These are phyloP conservation scores for Lentinula boryana DNA, from an alignment of 768 basidiomycete genomes.

Conservation along the genomic window DNA sequence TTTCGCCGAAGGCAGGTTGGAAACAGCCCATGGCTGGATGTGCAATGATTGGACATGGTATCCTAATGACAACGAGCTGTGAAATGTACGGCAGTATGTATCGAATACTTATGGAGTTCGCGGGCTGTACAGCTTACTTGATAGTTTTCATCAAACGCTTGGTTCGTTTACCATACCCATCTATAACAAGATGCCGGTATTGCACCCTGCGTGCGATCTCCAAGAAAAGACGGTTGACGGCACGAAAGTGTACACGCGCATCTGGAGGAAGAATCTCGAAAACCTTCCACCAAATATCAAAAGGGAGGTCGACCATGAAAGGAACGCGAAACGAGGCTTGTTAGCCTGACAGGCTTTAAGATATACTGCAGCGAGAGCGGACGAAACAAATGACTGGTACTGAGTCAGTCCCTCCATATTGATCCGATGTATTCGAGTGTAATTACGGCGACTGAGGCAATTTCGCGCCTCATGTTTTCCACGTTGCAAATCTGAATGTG, in stretches of 20 bases:
- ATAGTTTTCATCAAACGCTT: slow-evolving; percentile 19
- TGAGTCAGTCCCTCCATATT: background rate
- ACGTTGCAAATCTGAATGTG: background rate
- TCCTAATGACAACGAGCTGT: slow-evolving; percentile 22
- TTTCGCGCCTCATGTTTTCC: background rate
- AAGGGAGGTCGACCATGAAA: background rate
- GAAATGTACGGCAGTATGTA: background rate
- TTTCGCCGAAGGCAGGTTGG: background rate
- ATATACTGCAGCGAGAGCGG: background rate
- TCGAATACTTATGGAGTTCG: background rate
- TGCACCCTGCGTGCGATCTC: slow-evolving; percentile 19
- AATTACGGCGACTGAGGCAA: background rate
- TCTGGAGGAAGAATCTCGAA: slow-evolving; percentile 19
- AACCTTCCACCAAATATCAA: slow-evolving; percentile 25
- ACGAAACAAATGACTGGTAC: background rate
- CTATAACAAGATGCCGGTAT: slow-evolving; percentile 18
- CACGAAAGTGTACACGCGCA: slow-evolving; percentile 14
- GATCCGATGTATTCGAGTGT: background rate
- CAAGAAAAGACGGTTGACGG: slow-evolving; percentile 22
- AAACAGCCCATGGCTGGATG: slow-evolving; percentile 35
- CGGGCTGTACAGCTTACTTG: slow-evolving; percentile 16
- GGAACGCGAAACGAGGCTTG: background rate
- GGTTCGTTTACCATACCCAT: slow-evolving; percentile 20
- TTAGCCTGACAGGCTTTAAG: background rate
- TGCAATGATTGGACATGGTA: slow-evolving; percentile 26